A percentile compares a stretch with the other conserved stretches of the same genome.
Evolutionary conservation across 805 yeast species (phyloP).

Genomic region (Yarrowia sp.): DNA sequence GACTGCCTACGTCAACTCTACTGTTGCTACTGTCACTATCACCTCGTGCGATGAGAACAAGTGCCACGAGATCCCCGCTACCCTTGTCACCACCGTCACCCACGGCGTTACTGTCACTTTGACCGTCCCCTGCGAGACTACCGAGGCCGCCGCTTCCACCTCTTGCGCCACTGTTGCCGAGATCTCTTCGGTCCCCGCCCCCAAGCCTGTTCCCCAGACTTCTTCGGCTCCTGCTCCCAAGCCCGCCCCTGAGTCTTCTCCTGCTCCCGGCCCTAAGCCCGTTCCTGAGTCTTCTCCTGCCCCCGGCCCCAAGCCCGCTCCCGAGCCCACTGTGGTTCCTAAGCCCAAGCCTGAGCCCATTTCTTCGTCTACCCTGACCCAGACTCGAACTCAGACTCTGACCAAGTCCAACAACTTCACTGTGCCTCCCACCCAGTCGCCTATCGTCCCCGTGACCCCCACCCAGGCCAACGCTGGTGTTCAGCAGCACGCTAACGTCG

Average conservation of each 20-base stretch:
- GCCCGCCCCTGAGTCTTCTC: not conserved
- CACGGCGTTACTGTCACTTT: conserved; percentile 1
- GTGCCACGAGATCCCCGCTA: conserved; percentile 21
- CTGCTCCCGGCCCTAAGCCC: not conserved
- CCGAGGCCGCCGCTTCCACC: no score
- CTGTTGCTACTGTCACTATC: conserved; percentile 22
- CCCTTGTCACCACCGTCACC: conserved; percentile 14
- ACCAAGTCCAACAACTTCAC: not conserved
- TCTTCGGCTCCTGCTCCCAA: not conserved
- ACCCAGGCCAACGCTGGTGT: conserved; percentile 5
- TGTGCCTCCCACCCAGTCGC: not conserved
- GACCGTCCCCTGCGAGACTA: conserved; percentile 19
- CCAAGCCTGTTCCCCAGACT: not conserved
- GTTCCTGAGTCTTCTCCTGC: not conserved
- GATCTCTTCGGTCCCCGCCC: no score
- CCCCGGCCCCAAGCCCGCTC: not conserved
- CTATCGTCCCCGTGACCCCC: not conserved
- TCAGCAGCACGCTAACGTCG: conserved; percentile 11
- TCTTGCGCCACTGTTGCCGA: no score
- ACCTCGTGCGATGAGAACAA: conserved; percentile 13
- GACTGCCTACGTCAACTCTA: not conserved
- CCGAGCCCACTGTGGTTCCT: not conserved
- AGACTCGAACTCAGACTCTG: not conserved
- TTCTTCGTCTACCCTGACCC: not conserved
- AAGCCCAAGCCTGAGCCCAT: not conserved